Evolutionary conservation across 2,329 filamentous ascomycete species (phyloP), one percentile per base, ranked within the genome.

Genomic region (Colletotrichum tofieldiae): DNA sequence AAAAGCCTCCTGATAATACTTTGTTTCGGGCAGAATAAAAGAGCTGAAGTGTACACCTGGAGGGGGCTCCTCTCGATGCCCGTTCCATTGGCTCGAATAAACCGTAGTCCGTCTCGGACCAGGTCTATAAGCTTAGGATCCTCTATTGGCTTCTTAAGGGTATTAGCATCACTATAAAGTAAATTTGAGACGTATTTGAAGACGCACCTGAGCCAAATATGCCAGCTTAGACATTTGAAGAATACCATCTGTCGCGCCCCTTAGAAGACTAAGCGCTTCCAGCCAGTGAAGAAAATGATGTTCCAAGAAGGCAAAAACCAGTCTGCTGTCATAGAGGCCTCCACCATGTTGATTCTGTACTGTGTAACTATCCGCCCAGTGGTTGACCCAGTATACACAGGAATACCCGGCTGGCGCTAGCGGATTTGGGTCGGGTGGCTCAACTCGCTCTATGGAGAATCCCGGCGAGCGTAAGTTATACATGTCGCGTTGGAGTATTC

Each of bases 401-500:
- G 73, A 64, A 56, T 79, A 79, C 11, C n/a, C 9, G 16, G 66
- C 35, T 1, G 65, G 7, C 5, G 49, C 68, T 1, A 77, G 54
- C 12, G 70, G 73, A 39, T 77, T 71, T 3, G 67, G 71, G 0
- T 69, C 2, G 16, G 73, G 73, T 1, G 5, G n/a, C 2, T 39
- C 11, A 2, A 75, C n/a, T 0, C 74, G 12, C 18, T 73, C 52
- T 9, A 73, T 62, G 16, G 26, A 11, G 16, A 52, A 5, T 2
- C 76, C 72, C 4, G 68, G 75, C 20, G n/a, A 18, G 2, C 12
- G 0, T 5, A 85, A 55, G 2, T 71, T 35, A 61, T 81, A 85
- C 0, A 85, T 80, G 47, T 86, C 77, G 0, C 80, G 78, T 32
- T 62, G 61, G 1, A 86, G 76, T 0, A 61, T 77, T 5, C 59